A percentile compares a stretch with the other conserved stretches of the same genome.
phyloP scores from a whole-genome alignment of 2,329 filamentous ascomycete genomes.

The Cladophialophora bantiana region DNA sequence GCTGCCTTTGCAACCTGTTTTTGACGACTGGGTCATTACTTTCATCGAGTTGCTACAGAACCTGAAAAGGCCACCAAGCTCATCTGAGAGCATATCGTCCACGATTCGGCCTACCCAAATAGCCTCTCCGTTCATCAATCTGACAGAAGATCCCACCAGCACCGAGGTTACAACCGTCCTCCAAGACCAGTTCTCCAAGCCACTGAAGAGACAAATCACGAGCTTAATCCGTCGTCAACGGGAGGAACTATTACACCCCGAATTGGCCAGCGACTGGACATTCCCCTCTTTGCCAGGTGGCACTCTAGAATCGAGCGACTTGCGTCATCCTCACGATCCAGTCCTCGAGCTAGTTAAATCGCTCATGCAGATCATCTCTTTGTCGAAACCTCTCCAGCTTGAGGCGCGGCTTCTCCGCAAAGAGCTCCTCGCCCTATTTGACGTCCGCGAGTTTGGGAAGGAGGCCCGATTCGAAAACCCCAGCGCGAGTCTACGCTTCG shows the following conservation, averaged over 20 bases:
- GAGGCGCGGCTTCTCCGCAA: conserved; percentile 89
- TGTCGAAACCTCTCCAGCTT: conserved; percentile 71
- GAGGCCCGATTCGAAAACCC: conserved; percentile 91
- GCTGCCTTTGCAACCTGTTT: conserved; percentile 76
- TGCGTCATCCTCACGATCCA: conserved; percentile 66
- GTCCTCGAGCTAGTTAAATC: conserved; percentile 90
- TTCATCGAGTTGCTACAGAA: conserved; percentile 94
- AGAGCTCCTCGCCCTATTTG: conserved; percentile 87
- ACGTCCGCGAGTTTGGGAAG: conserved; percentile 89
- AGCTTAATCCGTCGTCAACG: conserved; percentile 84
- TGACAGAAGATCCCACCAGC: conserved; percentile 65
- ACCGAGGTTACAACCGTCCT: conserved; percentile 70
- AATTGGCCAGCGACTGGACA: conserved; percentile 82
- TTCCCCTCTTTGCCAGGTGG: conserved; percentile 73
- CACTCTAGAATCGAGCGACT: conserved; percentile 44
- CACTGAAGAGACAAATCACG: conserved; percentile 86
- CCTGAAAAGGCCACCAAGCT: conserved; percentile 73
- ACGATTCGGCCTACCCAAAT: conserved; percentile 67
- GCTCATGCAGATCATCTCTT: conserved; percentile 87
- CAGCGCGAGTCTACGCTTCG: conserved; percentile 73
- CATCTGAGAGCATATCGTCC: conserved; percentile 65
- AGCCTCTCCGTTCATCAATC: conserved; percentile 56
- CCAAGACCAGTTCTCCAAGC: conserved; percentile 83
- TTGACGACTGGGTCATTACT: conserved; percentile 91
- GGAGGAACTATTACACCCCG: conserved; percentile 85